Evolutionary conservation across 306 rosid genomes (phyloP), one percentile per base, ranked within the genome.

Genomic region (Quercus parvula): DNA sequence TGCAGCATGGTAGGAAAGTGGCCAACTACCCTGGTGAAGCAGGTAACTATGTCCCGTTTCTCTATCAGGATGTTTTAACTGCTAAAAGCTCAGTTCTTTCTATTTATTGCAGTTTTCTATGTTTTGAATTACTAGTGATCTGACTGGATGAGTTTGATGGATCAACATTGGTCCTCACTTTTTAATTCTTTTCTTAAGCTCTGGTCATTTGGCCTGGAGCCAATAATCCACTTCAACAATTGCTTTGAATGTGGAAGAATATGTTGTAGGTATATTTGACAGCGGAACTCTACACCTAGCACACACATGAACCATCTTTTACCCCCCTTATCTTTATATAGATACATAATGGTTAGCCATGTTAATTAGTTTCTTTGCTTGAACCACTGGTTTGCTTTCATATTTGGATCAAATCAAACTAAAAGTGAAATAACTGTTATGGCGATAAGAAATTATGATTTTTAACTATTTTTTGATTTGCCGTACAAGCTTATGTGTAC

Each of bases 301-400:
- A 17, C 10, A 19, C 6, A 19, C 24, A 66, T 3, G 71, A 19
- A 18, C 49, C 46, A 30, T 66, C 46, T 66, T 66, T 66, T 10
- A 66, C 46, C 3, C 5, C 27, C 12, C 27, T 77, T 81, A 56
- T 78, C 54, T 75, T 73, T 76, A n/a, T 74, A 64, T 75, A 4
- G 62, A 74, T 63, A 77, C 76, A 74, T 71, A 75, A 76, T 85
- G 79, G 51, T 80, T 81, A 35, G 77, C 78, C 73, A 80, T 66
- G 88, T 69, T 85, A 67, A 78, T 49, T 66, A 56, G 85, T 79
- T 20, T 20, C 41, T 79, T 54, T 70, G 79, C 82, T 75, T 63
- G 67, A 68, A 64, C 66, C 81, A 78, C 71, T 82, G 85, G 85
- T 80, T 76, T 44, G 33, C 33, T 66, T 54, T 19, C 35, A 77